Evolutionary conservation across 208 protist genomes (phyloP), one percentile per base, ranked within the genome.

Genomic region (Acanthamoeba quina): DNA sequence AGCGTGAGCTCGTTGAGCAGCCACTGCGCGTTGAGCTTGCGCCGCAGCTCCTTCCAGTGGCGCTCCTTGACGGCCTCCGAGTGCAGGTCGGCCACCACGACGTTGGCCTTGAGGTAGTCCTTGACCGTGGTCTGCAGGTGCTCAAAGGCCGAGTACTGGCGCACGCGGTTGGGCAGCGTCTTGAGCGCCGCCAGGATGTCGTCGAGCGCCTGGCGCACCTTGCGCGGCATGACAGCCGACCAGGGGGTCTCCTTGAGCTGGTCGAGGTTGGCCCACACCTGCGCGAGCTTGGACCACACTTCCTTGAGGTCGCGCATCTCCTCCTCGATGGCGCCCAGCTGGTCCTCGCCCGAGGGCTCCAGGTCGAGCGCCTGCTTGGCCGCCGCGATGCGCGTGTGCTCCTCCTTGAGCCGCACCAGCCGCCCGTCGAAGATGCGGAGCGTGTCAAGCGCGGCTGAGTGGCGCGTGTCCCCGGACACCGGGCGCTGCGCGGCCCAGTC

Each of bases 271-370:
- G 90, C 68, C 96, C 98, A 99, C 52, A 98, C 96, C 11, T 68
- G 89, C 0, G 96, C 95, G 60, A 99, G 93, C 78, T 98, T 96
- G 37, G 93, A 93, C 98, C 98, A 99, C 49, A 99, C 97, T 21
- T 97, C 96, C 96, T 98, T 98, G 72, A 99, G 95, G 34, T 98
- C 97, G 68, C 96, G 64, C 37, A 99, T 97, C 56, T 99, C 98
- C 0, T 97, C 96, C 62, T 98, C 89, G 4, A 98, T 92, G 58
- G 94, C 64, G n/a, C 96, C 90, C 47, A 99, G 89, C 47, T 88
- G 94, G 72, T 98, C 96, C 31, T 97, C 91, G 41, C 19, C 26
- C 49, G 76, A 26, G 34, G n/a, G 41, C 15, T 94, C 93, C 19
- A 98, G 56, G 60, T 97, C 95, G 3, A 98, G 94, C 24, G 96